A percentile compares a stretch with the other conserved stretches of the same genome.
phyloP scores from a whole-genome alignment of 2,329 filamentous ascomycete species.

The Metarhizium anisopliae region DNA sequence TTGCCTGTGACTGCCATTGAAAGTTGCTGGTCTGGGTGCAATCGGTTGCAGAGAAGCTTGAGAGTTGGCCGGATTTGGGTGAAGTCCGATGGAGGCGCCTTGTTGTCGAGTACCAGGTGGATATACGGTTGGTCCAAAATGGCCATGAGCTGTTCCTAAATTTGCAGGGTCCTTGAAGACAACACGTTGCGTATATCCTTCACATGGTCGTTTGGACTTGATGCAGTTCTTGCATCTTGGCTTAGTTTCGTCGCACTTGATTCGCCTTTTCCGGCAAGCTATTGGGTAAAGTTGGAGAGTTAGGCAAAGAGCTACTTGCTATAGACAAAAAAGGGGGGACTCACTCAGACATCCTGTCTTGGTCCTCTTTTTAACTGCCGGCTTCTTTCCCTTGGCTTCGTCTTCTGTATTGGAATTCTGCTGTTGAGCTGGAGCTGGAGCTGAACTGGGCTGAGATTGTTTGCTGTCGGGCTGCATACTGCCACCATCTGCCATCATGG shows the following conservation, averaged over 20 bases:
- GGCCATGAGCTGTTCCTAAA: slow-evolving; percentile 30
- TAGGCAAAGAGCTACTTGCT: background rate
- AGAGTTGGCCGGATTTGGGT: slow-evolving; percentile 26
- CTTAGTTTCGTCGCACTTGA: slow-evolving; percentile 91
- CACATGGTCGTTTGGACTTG: slow-evolving; percentile 76
- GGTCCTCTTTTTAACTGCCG: slow-evolving; percentile 57
- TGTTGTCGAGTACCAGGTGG: slow-evolving; percentile 28
- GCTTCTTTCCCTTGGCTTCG: slow-evolving; percentile 36
- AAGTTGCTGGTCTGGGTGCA: slow-evolving; percentile 40
- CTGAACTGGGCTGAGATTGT: slow-evolving; percentile 16
- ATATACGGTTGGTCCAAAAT: slow-evolving; percentile 33
- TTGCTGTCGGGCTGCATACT: slow-evolving; percentile 7
- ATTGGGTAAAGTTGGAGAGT: slow-evolving; percentile 14
- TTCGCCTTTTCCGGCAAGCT: slow-evolving; percentile 89
- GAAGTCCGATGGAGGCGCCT: slow-evolving; percentile 11
- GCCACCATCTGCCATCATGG: slow-evolving; percentile 2
- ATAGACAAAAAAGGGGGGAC: slow-evolving; percentile 21
- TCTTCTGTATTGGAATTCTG: slow-evolving; percentile 28
- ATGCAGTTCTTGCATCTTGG: slow-evolving; percentile 77
- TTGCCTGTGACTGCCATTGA: slow-evolving; percentile 12
- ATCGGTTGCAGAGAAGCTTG: slow-evolving; percentile 33
- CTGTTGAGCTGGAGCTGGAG: slow-evolving; percentile 19
- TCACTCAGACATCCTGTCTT: slow-evolving; percentile 89
- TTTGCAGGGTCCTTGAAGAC: slow-evolving; percentile 61
- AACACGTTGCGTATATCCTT: slow-evolving; percentile 75